Base-by-base conservation (phyloP, 2,329 filamentous ascomycete species). In the Cytospora piceicola region DNA sequence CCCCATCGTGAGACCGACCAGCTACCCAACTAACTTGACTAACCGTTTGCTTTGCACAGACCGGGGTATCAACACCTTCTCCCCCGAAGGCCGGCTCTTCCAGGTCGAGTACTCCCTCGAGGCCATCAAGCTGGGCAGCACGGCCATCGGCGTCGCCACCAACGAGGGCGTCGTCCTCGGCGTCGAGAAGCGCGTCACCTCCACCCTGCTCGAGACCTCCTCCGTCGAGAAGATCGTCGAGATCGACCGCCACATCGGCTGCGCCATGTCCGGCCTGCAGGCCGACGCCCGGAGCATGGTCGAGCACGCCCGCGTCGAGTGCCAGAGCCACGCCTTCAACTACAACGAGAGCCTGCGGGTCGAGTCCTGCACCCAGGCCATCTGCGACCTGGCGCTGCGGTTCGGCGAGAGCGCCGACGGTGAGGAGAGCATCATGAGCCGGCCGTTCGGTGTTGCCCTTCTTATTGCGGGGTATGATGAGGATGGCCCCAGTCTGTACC, bases 91-190 rank as follows among this genome's bases (percentile, higher is more conserved):
- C 76, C 95, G 95, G 81, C 92, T 99, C 80, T 99, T 99, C 88
- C 95, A 99, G 85, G 95, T 99, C 84, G 95, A 99, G 90, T 99
- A 99, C 88, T 98, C 95, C 67, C 91, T 99, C 79, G 95, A 99
- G 85, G 95, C 95, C 81, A 99, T 99, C 88, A 99, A 99, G 85
- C 92, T 98, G 72, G 95, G 95, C 73, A 96, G 92, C 75, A 99
- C 95, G 73, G 95, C 95, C 76, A 99, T 99, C 82, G 95, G 95
- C 74, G 94, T 99, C 72, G 93, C 95, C 74, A 99, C 95, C 58
- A 91, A 92, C 66, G 92, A 96, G 78, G 95, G 95, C 75, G 94
- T 98, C 69, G 91, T 99, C 76, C 90, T 99, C 60, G 95, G 95
- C 72, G 95, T 99, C 70, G 95, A 99, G 84, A 99, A 99, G 88